Percentiles rank a stretch among this genome's conserved stretches.
phyloP scores from a whole-genome alignment of 1,284 basidiomycete genomes.

The Microstroma glucosiphilum region DNA sequence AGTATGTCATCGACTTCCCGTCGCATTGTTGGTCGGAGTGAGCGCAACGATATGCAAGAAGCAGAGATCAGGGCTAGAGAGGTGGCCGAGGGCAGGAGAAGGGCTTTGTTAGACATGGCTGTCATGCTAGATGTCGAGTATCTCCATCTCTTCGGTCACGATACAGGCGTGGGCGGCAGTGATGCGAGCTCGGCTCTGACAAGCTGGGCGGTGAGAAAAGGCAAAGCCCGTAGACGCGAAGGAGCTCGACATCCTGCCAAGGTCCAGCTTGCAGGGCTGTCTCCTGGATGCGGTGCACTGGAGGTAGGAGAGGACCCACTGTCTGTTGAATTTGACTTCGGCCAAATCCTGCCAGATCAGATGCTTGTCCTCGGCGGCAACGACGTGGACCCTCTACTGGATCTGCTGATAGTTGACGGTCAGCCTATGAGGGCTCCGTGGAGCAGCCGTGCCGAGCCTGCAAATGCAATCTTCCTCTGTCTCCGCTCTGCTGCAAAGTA shows the following conservation, averaged over 20 bases:
- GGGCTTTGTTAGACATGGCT: conserved; percentile 32
- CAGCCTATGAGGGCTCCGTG: conserved; percentile 56
- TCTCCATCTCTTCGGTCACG: conserved; percentile 26
- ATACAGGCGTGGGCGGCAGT: neutral
- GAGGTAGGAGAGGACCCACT: conserved; percentile 37
- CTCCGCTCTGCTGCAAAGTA: conserved; percentile 64
- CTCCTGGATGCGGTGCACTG: conserved; percentile 36
- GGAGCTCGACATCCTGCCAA: conserved; percentile 16
- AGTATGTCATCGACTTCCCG: conserved; percentile 9
- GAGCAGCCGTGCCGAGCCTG: conserved; percentile 48
- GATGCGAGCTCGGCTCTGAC: neutral
- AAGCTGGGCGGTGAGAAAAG: neutral
- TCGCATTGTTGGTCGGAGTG: conserved; percentile 30
- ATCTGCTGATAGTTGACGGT: conserved; percentile 66
- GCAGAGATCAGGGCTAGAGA: conserved; percentile 35
- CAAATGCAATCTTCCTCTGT: conserved; percentile 56
- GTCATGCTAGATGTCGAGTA: conserved; percentile 37
- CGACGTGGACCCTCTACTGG: conserved; percentile 69
- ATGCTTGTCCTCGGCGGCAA: conserved; percentile 86
- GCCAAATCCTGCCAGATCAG: conserved; percentile 30
- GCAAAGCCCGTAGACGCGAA: neutral
- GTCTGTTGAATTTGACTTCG: conserved; percentile 36
- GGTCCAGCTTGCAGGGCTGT: conserved; percentile 18
- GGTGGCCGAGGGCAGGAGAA: conserved; percentile 31
- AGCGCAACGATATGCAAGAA: conserved; percentile 35